A percentile compares a stretch with the other conserved stretches of the same genome.
Conservation (phyloP, 2,329 filamentous ascomycete species). For the Nothopassalora personata region DNA sequence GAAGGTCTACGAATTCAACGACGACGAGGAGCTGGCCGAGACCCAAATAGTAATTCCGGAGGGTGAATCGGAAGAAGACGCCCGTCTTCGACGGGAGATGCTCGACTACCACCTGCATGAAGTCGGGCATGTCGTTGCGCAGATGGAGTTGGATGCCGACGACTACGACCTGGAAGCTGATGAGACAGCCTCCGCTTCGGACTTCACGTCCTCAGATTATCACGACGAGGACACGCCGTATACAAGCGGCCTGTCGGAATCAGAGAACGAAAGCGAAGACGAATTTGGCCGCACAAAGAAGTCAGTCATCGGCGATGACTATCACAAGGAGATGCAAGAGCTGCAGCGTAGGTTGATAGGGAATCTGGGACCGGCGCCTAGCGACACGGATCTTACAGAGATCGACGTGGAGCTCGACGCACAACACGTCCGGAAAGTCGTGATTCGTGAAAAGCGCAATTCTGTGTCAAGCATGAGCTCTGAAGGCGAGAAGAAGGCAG, state of each 20-base stretch:
- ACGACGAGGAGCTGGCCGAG: constrained; percentile 37
- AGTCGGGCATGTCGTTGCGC: constrained; percentile 85
- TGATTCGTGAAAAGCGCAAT: constrained; percentile 34
- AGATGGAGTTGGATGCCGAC: constrained; percentile 74
- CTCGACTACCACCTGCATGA: constrained; percentile 82
- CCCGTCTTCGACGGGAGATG: constrained; percentile 78
- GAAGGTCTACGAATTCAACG: constrained; percentile 41
- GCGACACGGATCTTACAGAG: constrained; percentile 29
- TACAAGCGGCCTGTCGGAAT: constrained; percentile 50
- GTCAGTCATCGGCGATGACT: constrained; percentile 64
- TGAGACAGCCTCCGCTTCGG: constrained; percentile 31
- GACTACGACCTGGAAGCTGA: constrained; percentile 48
- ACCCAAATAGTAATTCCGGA: constrained; percentile 58
- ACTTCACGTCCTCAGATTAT: constrained; percentile 24
- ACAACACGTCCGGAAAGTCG: constrained; percentile 55
- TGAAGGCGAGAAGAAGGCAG: constrained; percentile 31
- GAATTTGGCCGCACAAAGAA: constrained; percentile 68
- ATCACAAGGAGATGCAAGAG: constrained; percentile 76
- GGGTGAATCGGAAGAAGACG: constrained; percentile 75
- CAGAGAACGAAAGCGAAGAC: constrained; percentile 68
- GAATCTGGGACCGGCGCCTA: constrained; percentile 51
- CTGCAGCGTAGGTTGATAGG: constrained; percentile 70
- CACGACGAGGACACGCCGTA: constrained; percentile 38
- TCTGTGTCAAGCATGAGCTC: constrained; percentile 16
- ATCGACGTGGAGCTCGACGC: constrained; percentile 41